Evolutionary conservation across 163 green algal genomes (phyloP), one percentile per base, ranked within the genome.

Genomic region (Chlamydomonas reinhardtii): DNA sequence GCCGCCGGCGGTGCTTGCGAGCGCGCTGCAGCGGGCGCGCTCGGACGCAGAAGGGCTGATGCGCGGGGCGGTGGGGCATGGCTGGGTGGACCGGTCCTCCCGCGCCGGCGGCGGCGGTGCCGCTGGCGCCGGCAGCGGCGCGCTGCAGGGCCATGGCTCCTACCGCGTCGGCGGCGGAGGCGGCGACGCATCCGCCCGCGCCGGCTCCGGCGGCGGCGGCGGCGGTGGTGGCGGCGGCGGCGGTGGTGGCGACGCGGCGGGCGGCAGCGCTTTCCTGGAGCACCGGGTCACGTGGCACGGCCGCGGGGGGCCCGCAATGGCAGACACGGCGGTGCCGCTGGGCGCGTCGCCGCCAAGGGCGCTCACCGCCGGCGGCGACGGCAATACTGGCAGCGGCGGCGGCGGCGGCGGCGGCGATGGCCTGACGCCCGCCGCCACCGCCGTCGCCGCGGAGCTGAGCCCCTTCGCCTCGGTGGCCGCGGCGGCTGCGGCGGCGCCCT

Each of bases 51-150:
- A 56, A 14, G 48, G 48, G 12, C 14, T 56, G 48, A 56, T 56
- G 48, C 48, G 48, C 12, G 48, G 48, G 11, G 48, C 48, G 11
- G 48, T 56, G 48, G 48, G 48, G 6, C 48, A 56, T 14, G 48
- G 48, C 24, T 66, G 59, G 59, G 59, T 66, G 24, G 78, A 85
- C 61, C 48, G 37, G 78, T 52, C 78, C n/a, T 66, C 48, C 29
- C 66, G n/a, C 6, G 22, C 48, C 2, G 66, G 20, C 29, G 66
- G 32, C 19, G 66, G 19, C 4, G 11, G 15, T 16, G 6, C 29
- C 2, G 20, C 29, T n/a, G 43, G 25, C 5, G 27, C 43, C n/a
- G 52, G 9, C n/a, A n/a, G n/a, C 29, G 22, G 35, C 27, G 48
- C 29, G 29, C 43, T n/a, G 16, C 2, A 20, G 35, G 17, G n/a